A percentile compares a stretch with the other conserved stretches of the same genome.
These are phyloP conservation scores for Gastrolobium bilobum DNA, from an alignment of 306 rosid genomes.

Conservation along the genomic window DNA sequence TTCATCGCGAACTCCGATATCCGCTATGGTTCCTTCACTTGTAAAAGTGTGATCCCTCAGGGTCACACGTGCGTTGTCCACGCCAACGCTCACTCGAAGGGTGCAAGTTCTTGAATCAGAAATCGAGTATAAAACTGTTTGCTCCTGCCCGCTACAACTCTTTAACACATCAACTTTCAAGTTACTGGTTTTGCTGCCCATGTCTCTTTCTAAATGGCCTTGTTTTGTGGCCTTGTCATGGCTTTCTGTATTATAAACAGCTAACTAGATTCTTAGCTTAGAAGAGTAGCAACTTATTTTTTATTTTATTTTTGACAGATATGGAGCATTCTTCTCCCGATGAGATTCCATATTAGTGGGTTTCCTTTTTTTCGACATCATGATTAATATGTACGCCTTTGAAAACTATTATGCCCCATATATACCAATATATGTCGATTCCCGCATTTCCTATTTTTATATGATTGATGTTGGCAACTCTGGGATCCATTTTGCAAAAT, in stretches of 20 bases:
- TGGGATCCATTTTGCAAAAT: neutral
- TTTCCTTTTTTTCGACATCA: no score
- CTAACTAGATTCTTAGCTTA: no score
- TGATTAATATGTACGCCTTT: no score
- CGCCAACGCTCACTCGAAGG: neutral
- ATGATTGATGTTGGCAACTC: slow-evolving; percentile 19
- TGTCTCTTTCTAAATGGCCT: neutral
- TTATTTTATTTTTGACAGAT: no score
- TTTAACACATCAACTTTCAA: neutral
- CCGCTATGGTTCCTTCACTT: slow-evolving; percentile 5
- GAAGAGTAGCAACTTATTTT: no score
- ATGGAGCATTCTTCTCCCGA: no score
- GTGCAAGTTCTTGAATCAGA: slow-evolving; percentile 13
- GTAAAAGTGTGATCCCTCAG: slow-evolving; percentile 17
- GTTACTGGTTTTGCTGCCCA: neutral
- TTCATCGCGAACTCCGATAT: neutral
- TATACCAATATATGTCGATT: neutral
- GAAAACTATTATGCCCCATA: no score
- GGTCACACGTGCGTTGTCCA: neutral
- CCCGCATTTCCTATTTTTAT: slow-evolving; percentile 25
- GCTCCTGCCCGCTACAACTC: neutral
- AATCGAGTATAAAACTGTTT: neutral
- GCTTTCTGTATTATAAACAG: no score
- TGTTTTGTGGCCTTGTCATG: neutral
- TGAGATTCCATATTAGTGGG: no score